A percentile compares a stretch with the other conserved stretches of the same genome.
phyloP scores from a whole-genome alignment of 805 yeast genomes.

The Yarrowia sp. region DNA sequence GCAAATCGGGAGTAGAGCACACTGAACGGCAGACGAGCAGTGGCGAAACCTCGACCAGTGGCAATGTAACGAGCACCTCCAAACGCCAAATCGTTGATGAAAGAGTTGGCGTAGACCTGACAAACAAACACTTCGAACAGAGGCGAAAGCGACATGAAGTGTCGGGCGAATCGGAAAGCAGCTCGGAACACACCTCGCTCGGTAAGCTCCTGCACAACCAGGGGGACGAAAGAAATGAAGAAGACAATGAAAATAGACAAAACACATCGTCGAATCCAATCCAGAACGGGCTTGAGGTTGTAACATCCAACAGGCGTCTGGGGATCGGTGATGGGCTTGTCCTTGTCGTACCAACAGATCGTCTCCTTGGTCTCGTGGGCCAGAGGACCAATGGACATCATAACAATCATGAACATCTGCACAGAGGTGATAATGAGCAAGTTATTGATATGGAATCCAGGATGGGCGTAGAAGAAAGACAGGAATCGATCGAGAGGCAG shows the following conservation, averaged over 20 bases:
- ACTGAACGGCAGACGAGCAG: conserved; percentile 70
- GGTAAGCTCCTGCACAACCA: conserved; percentile 79
- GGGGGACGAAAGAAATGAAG: conserved; percentile 85
- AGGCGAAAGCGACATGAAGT: conserved; percentile 80
- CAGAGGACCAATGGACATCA: conserved; percentile 77
- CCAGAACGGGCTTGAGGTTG: conserved; percentile 76
- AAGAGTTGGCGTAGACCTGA: conserved; percentile 81
- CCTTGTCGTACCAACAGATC: conserved; percentile 61
- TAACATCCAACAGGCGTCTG: conserved; percentile 81
- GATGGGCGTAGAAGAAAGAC: conserved; percentile 94
- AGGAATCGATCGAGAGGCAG: conserved; percentile 85
- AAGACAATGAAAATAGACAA: conserved; percentile 89
- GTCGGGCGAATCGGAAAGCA: conserved; percentile 63
- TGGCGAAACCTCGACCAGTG: conserved; percentile 93
- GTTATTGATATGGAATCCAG: conserved; percentile 93
- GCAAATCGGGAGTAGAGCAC: conserved; percentile 75
- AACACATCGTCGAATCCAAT: conserved; percentile 88
- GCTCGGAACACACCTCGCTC: conserved; percentile 86
- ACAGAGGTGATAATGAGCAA: conserved; percentile 82
- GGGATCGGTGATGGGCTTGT: conserved; percentile 69
- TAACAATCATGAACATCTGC: conserved; percentile 78
- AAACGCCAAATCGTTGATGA: conserved; percentile 70
- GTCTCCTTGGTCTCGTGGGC: conserved; percentile 59
- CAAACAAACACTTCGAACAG: conserved; percentile 93
- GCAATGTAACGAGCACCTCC: conserved; percentile 93